A percentile compares a stretch with the other conserved stretches of the same genome.
These are phyloP conservation scores for Aureobasidium sp. DNA, from an alignment of 2,329 filamentous ascomycete species.

Conservation along the genomic window DNA sequence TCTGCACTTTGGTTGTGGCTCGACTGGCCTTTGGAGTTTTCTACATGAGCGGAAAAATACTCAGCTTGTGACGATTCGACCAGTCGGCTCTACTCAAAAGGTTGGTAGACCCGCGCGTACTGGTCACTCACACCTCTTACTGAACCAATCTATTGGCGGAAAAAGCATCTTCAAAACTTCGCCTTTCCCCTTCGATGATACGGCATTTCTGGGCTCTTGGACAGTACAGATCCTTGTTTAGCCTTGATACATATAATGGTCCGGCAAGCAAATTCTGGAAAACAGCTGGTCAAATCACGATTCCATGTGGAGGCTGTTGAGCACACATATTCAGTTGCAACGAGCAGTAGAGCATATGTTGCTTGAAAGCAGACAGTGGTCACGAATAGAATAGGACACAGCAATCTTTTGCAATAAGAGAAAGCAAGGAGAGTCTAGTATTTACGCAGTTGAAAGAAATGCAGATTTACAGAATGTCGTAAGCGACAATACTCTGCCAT, in stretches of 20 bases:
- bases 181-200: too few relatives aligned
- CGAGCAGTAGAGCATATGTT: too few relatives aligned
- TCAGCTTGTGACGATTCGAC: too few relatives aligned
- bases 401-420: not conserved
- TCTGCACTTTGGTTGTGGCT: not conserved
- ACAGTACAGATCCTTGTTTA: too few relatives aligned
- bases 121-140: too few relatives aligned
- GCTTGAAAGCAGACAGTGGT: not conserved
- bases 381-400: not conserved
- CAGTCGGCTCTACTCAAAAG: too few relatives aligned
- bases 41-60: not conserved
- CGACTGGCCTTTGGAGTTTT: not conserved
- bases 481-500: not conserved
- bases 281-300: not conserved
- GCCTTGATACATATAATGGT: not conserved
- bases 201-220: too few relatives aligned
- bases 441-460: not conserved
- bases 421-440: not conserved
- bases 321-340: too few relatives aligned
- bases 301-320: not conserved
- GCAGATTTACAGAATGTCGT: not conserved
- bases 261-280: not conserved
- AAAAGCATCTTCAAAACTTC: too few relatives aligned
- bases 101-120: too few relatives aligned
- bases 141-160: too few relatives aligned